These are phyloP conservation scores for Auriculariales sp. DNA, from an alignment of 768 basidiomycete genomes.

Conservation along the genomic window DNA sequence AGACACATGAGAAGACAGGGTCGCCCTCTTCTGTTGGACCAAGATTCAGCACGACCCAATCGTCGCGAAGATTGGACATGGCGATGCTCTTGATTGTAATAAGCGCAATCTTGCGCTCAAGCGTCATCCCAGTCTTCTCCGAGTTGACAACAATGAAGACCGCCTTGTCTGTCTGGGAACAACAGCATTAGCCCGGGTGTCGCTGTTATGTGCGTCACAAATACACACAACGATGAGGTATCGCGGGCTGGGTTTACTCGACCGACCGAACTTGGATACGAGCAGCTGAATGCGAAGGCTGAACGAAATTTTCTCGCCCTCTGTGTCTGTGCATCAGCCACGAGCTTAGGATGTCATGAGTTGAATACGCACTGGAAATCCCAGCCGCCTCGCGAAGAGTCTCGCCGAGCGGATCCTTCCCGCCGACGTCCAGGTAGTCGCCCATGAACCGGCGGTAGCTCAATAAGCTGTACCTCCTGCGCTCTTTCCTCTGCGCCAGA, in stretches of 20 bases:
- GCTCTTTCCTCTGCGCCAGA: conserved; percentile 82
- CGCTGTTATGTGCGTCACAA: not conserved
- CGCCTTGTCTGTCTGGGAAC: conserved; percentile 63
- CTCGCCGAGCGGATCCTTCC: conserved; percentile 55
- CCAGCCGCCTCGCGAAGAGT: conserved; percentile 59
- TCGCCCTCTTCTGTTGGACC: conserved; percentile 84
- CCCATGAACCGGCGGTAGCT: conserved; percentile 92
- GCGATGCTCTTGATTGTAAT: conserved; percentile 76
- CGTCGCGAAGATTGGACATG: conserved; percentile 82
- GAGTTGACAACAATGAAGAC: conserved; percentile 59
- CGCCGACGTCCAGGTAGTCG: conserved; percentile 88
- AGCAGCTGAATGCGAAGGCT: conserved; percentile 70
- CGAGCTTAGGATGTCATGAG: no score
- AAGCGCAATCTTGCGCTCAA: conserved; percentile 84
- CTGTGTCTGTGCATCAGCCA: no score
- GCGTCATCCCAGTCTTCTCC: conserved; percentile 45
- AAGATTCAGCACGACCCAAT: conserved; percentile 87
- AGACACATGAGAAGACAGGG: conserved; percentile 75
- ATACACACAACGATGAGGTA: conserved; percentile 70
- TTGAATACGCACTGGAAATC: conserved; percentile 48
- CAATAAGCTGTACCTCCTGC: conserved; percentile 82
- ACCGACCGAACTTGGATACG: conserved; percentile 71
- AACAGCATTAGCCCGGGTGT: conserved; percentile 3
- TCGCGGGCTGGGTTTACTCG: conserved; percentile 84
- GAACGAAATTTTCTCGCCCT: conserved; percentile 73